phyloP scores from a whole-genome alignment of 345 rosid species.

The Hibiscus trionum region DNA sequence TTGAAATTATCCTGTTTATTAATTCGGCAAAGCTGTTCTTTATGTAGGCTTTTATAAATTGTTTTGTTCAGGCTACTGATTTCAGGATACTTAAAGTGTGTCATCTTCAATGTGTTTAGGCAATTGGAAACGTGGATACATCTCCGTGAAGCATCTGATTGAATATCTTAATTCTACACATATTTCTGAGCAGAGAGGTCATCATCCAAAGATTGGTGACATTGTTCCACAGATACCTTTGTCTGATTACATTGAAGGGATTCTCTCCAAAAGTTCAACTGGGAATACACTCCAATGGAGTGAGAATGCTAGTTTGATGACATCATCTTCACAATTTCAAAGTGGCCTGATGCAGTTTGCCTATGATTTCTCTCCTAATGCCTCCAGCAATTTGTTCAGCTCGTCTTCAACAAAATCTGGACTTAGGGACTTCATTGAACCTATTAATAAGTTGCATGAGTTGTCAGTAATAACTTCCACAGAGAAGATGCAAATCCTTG shows the following conservation, averaged over 20 bases:
- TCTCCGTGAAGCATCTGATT: slow-evolving; percentile 67
- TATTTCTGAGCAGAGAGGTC: slow-evolving; percentile 28
- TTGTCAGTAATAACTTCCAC: slow-evolving; percentile 30
- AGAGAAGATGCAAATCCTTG: slow-evolving; percentile 64
- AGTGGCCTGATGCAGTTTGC: slow-evolving; percentile 24
- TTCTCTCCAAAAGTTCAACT: slow-evolving; percentile 36
- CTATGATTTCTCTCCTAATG: slow-evolving; percentile 27
- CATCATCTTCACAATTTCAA: slow-evolving; percentile 42
- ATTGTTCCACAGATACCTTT: slow-evolving; percentile 53
- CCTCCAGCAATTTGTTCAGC: slow-evolving; percentile 27
- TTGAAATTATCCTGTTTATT: not conserved
- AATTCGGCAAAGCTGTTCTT: slow-evolving; percentile 1
- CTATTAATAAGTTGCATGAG: slow-evolving; percentile 44
- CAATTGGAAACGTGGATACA: slow-evolving; percentile 78
- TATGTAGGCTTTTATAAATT: not conserved
- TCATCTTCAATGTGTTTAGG: slow-evolving; percentile 56
- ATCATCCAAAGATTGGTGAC: slow-evolving; percentile 23
- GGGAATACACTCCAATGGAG: slow-evolving; percentile 52
- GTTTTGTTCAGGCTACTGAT: slow-evolving; percentile 18
- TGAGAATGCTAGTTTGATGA: slow-evolving; percentile 36
- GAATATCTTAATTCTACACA: slow-evolving; percentile 37
- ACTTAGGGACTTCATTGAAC: slow-evolving; percentile 42
- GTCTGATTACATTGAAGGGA: slow-evolving; percentile 65
- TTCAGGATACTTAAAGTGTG: slow-evolving; percentile 26
- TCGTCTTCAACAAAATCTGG: slow-evolving; percentile 42